Evolutionary conservation across 1,284 basidiomycete genomes (phyloP).

Genomic region (Cutaneotrichosporon spelunceum): DNA sequence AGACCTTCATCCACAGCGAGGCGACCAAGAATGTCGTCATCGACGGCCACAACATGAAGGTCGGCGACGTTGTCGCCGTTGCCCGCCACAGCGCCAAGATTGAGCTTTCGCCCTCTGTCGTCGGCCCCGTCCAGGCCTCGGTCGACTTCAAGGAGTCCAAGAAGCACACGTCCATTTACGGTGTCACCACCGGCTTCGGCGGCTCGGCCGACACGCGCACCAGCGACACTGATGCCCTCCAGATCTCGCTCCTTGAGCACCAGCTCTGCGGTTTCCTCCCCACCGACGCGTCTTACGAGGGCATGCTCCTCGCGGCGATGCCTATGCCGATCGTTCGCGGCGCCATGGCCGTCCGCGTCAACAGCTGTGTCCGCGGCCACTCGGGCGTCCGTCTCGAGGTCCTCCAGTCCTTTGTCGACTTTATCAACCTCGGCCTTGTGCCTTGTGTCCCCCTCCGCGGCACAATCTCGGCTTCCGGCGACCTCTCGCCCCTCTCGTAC

Average conservation of each 20-base stretch:
- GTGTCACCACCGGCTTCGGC: constrained; percentile 26
- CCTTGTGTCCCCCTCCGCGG: constrained; percentile 26
- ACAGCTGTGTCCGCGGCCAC: constrained; percentile 27
- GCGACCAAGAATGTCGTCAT: constrained; percentile 16
- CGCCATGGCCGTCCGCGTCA: constrained; percentile 25
- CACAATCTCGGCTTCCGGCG: constrained; percentile 23
- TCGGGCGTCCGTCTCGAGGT: constrained; percentile 24
- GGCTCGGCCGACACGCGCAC: constrained; percentile 26
- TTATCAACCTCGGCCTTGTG: constrained; percentile 24
- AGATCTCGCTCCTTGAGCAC: constrained; percentile 28
- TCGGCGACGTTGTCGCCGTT: constrained; percentile 24
- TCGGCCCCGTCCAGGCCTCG: constrained; percentile 17
- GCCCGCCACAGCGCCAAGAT: constrained; percentile 22
- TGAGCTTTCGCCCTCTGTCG: constrained; percentile 14
- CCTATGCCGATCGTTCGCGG: constrained; percentile 24
- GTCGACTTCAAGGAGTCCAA: constrained; percentile 26
- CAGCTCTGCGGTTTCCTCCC: constrained; percentile 28
- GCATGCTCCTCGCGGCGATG: constrained; percentile 24
- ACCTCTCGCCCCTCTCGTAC: constrained; percentile 24
- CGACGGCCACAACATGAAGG: constrained; percentile 18
- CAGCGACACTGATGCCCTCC: constrained; percentile 22
- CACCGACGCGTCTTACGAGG: constrained; percentile 19
- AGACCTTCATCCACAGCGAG: constrained; percentile 15
- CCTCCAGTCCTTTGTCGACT: constrained; percentile 22
- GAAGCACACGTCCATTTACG: constrained; percentile 27